These are phyloP conservation scores for Fusarium paranaense DNA, from an alignment of 2,329 filamentous ascomycete species.

Conservation along the genomic window DNA sequence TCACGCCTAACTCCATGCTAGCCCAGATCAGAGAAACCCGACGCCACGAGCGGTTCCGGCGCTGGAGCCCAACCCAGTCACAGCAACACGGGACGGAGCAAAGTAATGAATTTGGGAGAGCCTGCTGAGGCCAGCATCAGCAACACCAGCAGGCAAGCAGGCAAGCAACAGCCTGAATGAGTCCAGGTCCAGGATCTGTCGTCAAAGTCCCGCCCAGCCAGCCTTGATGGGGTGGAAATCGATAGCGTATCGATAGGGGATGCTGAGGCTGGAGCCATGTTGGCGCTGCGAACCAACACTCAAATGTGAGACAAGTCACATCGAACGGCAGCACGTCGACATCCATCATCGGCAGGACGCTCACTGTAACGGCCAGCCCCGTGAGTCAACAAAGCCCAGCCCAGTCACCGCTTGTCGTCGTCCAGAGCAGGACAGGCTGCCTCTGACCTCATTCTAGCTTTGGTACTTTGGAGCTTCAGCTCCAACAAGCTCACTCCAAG, in stretches of 20 bases:
- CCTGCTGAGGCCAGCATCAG: conserved; percentile 10
- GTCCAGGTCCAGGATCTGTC: conserved; percentile 1
- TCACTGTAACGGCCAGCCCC: conserved; percentile 1
- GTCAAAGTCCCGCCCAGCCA: conserved; percentile 4
- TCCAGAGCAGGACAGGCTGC: conserved; percentile 24
- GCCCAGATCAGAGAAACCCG: neutral
- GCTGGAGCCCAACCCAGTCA: conserved; percentile 25
- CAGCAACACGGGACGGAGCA: neutral
- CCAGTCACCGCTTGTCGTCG: conserved; percentile 29
- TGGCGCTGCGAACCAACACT: conserved; percentile 4
- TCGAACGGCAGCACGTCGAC: neutral
- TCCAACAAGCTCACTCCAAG: conserved; percentile 3
- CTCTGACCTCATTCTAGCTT: conserved; percentile 11
- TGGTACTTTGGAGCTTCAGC: conserved; percentile 12
- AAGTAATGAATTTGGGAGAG: conserved; percentile 2
- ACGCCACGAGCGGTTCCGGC: conserved; percentile 30
- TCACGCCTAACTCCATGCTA: neutral
- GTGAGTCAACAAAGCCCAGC: neutral
- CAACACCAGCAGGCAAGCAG: neutral
- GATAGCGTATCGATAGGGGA: conserved; percentile 28
- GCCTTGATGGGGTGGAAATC: conserved; percentile 15
- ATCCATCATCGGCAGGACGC: neutral
- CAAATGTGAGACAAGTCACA: conserved; percentile 4
- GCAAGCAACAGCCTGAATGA: neutral
- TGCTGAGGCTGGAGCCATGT: neutral